Evolutionary conservation across 371 early-diverging fungal species (phyloP).

Genomic region (Cokeromyces recurvatus): DNA sequence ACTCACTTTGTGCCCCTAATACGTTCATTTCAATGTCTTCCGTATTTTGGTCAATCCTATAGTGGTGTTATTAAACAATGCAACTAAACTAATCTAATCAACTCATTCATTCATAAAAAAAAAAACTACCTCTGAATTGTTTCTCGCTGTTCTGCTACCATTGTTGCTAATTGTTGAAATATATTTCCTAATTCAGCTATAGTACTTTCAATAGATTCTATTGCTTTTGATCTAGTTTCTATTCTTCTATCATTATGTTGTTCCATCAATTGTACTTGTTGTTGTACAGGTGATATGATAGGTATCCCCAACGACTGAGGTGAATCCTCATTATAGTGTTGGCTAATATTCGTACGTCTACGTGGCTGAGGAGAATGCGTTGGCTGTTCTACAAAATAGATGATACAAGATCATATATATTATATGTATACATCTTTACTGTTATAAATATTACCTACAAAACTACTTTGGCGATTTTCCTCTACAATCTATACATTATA

Average conservation of each 20-base stretch:
- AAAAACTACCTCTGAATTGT: conserved; percentile 72
- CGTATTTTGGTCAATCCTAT: conserved; percentile 92
- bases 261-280: conserved; percentile 48
- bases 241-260: conserved; percentile 66
- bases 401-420: too few relatives aligned
- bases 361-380: conserved; percentile 45
- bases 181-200: conserved; percentile 95
- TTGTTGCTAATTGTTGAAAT: conserved; percentile 87
- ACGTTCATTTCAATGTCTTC: conserved; percentile 91
- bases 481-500: not conserved
- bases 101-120: not conserved
- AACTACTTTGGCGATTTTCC: not conserved
- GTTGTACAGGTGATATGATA: conserved; percentile 46
- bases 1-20: conserved; percentile 82
- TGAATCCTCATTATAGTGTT: conserved; percentile 23
- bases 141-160: conserved; percentile 94
- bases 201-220: conserved; percentile 93
- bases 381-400: too few relatives aligned
- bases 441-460: too few relatives aligned
- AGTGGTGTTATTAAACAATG: too few relatives aligned
- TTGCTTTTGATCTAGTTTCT: conserved; percentile 81
- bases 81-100: conserved; percentile 24
- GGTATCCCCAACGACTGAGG: conserved; percentile 42
- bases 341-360: conserved; percentile 24
- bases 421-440: too few relatives aligned